Base-by-base conservation (phyloP, 2,329 filamentous ascomycete species). In the Hypoxylon sp. region DNA sequence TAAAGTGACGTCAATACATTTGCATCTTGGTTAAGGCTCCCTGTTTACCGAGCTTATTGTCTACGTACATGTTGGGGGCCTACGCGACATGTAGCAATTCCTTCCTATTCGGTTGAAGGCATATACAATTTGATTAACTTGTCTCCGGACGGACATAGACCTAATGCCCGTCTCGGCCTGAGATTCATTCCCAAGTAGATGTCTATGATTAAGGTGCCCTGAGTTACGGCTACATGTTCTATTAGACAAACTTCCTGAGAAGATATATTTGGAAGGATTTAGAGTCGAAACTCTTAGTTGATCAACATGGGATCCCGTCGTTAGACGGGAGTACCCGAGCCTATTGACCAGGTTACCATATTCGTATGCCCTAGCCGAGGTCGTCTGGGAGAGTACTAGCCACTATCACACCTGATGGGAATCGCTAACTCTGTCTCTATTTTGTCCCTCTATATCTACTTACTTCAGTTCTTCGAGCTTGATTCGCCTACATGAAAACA, bases 1-100 rank as follows among this genome's bases (percentile, higher is more conserved):
- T 17, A 24, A 11, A 24, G 46, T 72, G 68, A 72, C 68, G 54
- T 72, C 70, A 70, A 50, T 27, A 2, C 13, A 51, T 48, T 27
- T 24, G 13, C n/a, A 31, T 37, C 17, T 48, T 19, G 19, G 5
- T 37, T 17, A 17, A 57, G 13, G 11, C 21, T 32, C 24, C 11
- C 37, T 24, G n/a, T 8, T 35, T 13, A 8, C 27, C 13, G 24
- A 27, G 24, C 24, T 27, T 27, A 27, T 5, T 5, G 42, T 24
- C 46, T 31, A 10, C 24, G 19, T 48, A 8, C 39, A 19, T 19
- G n/a, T 19, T 42, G 39, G n/a, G n/a, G 13, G 39, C 15, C 15
- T 17, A 17, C 29, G 4, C 4, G 4, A 31, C 29, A 8, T 31
- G 29, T 8, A 31, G 29, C 29, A 31, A n/a, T n/a, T n/a, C n/a